These are phyloP conservation scores for Podaxis rugospora DNA, from an alignment of 768 basidiomycete species.

Conservation along the genomic window DNA sequence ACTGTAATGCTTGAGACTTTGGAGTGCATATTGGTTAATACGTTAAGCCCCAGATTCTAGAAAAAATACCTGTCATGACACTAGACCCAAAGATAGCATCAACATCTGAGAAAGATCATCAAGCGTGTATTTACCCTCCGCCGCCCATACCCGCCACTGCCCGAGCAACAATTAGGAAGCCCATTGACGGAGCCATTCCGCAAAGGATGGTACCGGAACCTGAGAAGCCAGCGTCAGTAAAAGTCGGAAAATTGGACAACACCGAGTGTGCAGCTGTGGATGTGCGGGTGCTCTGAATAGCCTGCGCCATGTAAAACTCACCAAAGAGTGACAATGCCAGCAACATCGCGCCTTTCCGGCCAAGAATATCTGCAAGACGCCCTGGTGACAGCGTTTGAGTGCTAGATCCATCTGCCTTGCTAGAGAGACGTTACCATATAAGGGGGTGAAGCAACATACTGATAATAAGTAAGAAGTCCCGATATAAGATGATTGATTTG, in stretches of 20 bases:
- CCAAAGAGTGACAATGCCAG: slow-evolving; percentile 82
- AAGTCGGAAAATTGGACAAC: slow-evolving; percentile 13
- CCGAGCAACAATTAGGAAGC: slow-evolving; percentile 71
- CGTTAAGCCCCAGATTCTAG: background rate
- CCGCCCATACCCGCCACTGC: slow-evolving; percentile 91
- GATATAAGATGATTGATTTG: slow-evolving; percentile 79
- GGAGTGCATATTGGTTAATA: slow-evolving; percentile 20
- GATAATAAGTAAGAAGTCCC: slow-evolving; percentile 86
- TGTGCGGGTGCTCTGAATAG: background rate
- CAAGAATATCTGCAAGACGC: slow-evolving; percentile 79
- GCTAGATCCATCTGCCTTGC: slow-evolving; percentile 5
- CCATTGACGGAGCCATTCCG: slow-evolving; percentile 86
- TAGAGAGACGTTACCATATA: slow-evolving; percentile 57
- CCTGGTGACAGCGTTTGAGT: slow-evolving; percentile 39
- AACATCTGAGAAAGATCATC: slow-evolving; percentile 16
- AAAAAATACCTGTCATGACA: slow-evolving; percentile 71
- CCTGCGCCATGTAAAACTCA: slow-evolving; percentile 19
- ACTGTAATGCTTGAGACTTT: slow-evolving; percentile 80
- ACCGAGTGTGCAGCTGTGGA: background rate
- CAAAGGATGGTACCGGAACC: slow-evolving; percentile 83
- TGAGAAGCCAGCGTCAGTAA: slow-evolving; percentile 22
- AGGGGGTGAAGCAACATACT: slow-evolving; percentile 86
- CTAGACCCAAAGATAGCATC: slow-evolving; percentile 34
- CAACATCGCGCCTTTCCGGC: slow-evolving; percentile 84
- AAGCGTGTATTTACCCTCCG: slow-evolving; percentile 61